These are phyloP conservation scores for Hawksworthiomyces lignivorus DNA, from an alignment of 2,329 filamentous ascomycete genomes.

Conservation along the genomic window DNA sequence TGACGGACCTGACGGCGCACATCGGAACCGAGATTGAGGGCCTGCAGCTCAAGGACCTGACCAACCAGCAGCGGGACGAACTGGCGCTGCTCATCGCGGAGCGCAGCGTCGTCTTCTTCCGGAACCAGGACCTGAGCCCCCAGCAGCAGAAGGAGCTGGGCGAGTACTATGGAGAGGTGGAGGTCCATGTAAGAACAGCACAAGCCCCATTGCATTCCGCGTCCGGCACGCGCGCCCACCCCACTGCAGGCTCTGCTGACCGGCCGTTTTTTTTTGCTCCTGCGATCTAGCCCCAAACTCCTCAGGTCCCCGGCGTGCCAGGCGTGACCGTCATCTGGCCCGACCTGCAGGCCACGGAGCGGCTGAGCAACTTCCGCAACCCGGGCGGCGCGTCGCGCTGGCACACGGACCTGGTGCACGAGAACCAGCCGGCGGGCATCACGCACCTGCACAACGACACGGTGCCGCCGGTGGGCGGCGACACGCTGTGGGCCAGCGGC, in stretches of 20 bases:
- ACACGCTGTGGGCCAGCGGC: constrained; percentile 65
- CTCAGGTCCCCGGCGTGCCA: constrained; percentile 59
- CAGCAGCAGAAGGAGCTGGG: constrained; percentile 58
- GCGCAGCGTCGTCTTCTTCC: constrained; percentile 58
- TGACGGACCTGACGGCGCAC: constrained; percentile 52
- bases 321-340: constrained; percentile 66
- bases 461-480: constrained; percentile 56
- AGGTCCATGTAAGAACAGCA: no score
- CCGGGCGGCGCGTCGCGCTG: constrained; percentile 61
- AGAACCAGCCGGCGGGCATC: constrained; percentile 61
- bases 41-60: constrained; percentile 55
- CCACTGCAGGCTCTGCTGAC: no score
- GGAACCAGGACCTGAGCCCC: constrained; percentile 54
- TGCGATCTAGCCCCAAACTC: constrained; percentile 66
- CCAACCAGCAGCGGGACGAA: constrained; percentile 51
- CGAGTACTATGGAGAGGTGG: constrained; percentile 56
- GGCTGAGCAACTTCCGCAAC: constrained; percentile 52
- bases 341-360: constrained; percentile 55
- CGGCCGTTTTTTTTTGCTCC: no score
- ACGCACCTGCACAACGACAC: constrained; percentile 65
- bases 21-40: constrained; percentile 60
- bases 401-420: constrained; percentile 66
- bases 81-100: constrained; percentile 56
- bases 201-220: no score
- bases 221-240: no score